Evolutionary conservation across 805 yeast species (phyloP).

Genomic region (Candida sakaeoensis): DNA sequence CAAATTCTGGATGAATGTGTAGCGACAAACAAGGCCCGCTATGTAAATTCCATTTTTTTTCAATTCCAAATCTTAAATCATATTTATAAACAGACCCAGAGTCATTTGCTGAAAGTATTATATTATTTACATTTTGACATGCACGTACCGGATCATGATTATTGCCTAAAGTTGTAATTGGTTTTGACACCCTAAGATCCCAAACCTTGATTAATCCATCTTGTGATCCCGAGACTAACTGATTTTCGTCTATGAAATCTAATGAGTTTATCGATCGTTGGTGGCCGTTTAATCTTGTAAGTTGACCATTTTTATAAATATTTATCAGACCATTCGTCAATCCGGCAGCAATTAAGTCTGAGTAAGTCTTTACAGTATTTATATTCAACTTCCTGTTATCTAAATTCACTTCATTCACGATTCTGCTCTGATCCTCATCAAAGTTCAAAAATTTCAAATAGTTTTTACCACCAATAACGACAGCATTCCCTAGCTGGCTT

Average conservation of each 20-base stretch:
- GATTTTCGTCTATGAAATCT: slow-evolving; percentile 28
- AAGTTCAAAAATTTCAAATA: slow-evolving; percentile 32
- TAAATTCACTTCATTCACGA: slow-evolving; percentile 32
- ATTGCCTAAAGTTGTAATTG: slow-evolving; percentile 46
- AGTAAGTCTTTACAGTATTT: slow-evolving; percentile 34
- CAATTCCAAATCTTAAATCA: slow-evolving; percentile 75
- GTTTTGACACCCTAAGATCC: slow-evolving; percentile 58
- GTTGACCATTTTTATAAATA: slow-evolving; percentile 32
- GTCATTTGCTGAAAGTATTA: slow-evolving; percentile 78
- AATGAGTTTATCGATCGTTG: slow-evolving; percentile 40
- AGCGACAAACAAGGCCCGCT: slow-evolving; percentile 86
- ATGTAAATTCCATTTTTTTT: slow-evolving; percentile 80
- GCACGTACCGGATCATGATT: slow-evolving; percentile 69
- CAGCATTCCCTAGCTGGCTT: slow-evolving; percentile 29
- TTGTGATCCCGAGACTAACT: slow-evolving; percentile 59
- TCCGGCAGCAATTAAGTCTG: slow-evolving; percentile 38
- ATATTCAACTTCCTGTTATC: slow-evolving; percentile 28
- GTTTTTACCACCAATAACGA: slow-evolving; percentile 41
- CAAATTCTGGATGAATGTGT: slow-evolving; percentile 83
- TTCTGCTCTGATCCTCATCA: slow-evolving; percentile 26
- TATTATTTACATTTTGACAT: slow-evolving; percentile 46
- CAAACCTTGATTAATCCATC: slow-evolving; percentile 75
- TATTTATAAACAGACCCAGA: slow-evolving; percentile 83
- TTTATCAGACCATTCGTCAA: slow-evolving; percentile 33
- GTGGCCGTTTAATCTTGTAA: slow-evolving; percentile 34